Conservation (phyloP, 495 filamentous ascomycete species). For the Xeromyces bisporus region DNA sequence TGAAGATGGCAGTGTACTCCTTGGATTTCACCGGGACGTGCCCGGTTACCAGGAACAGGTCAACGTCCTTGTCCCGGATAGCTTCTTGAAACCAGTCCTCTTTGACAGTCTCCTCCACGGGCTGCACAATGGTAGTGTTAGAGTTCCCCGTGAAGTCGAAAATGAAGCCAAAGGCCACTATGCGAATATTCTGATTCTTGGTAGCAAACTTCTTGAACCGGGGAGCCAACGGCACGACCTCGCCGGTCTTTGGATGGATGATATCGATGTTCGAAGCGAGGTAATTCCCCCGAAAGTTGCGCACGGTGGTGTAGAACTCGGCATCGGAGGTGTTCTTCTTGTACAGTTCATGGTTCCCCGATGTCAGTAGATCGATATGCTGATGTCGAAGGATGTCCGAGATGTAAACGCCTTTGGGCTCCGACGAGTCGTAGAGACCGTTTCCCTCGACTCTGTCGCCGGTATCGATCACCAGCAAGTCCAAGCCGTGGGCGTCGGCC, state of each 20-base stretch:
- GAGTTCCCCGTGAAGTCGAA: constrained; percentile 83
- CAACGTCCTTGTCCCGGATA: constrained; percentile 60
- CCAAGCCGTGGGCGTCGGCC: constrained; percentile 60
- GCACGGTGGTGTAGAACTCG: constrained; percentile 63
- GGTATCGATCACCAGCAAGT: constrained; percentile 81
- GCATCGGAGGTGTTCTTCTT: constrained; percentile 53
- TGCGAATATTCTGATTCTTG: constrained; percentile 64
- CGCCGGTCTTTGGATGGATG: constrained; percentile 47
- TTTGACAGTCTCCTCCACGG: constrained; percentile 60
- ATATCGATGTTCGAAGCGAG: constrained; percentile 89
- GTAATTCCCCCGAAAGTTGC: constrained; percentile 59
- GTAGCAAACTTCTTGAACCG: constrained; percentile 79
- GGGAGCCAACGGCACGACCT: constrained; percentile 59
- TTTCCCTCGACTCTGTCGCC: constrained; percentile 92
- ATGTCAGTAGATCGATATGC: constrained; percentile 66
- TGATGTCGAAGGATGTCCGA: constrained; percentile 74
- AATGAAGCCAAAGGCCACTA: constrained; percentile 82
- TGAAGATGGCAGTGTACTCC: constrained; percentile 64
- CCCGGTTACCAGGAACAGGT: constrained; percentile 75
- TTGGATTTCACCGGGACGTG: constrained; percentile 68
- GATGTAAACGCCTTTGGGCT: constrained; percentile 73
- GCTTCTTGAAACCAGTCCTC: constrained; percentile 81
- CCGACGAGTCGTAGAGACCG: constrained; percentile 82
- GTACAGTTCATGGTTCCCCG: constrained; percentile 94
- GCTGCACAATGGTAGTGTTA: constrained; percentile 74